Evolutionary conservation across 176 grass and related monocot species (phyloP), one percentile per base, ranked within the genome.

Genomic region (Carex cristatella): DNA sequence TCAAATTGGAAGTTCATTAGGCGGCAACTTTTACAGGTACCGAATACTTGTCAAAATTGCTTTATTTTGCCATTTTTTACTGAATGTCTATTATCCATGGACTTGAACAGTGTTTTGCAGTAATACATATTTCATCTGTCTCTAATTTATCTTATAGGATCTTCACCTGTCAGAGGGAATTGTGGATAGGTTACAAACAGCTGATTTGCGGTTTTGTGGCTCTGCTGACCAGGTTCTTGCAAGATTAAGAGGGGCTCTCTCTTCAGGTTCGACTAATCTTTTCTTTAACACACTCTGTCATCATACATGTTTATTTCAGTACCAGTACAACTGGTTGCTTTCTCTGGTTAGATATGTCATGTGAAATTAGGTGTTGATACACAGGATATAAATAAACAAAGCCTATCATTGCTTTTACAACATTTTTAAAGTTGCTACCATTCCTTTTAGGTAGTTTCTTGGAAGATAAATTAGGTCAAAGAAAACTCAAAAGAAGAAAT

Each of bases 151-250:
- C 61, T 10, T 61, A 28, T 70, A 94, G 95, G 95, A 93, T 84
- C 91, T 98, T 86, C 67, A 86, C 73, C 91, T 98, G 84, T 93
- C 91, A 87, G 95, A 93, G 88, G 88, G 90, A 90, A 88, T 98
- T 87, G 92, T 98, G 75, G 91, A 98, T 53, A 94, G 89, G 90
- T 86, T 98, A 56, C 95, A 87, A 86, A 93, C 85, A 91, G 93
- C 95, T 86, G 95, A 98, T 89, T 86, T 91, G 74, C 77, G 95
- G 12, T 94, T 98, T 92, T 98, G 91, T 87, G 92, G 95, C 70
- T 86, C 91, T 83, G 86, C 92, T 76, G 92, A 94, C 88, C 79
- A 89, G 67, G 92, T 89, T 85, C 91, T 98, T 87, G 92, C 95
- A 87, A 98, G 95, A 91, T 85, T 98, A 87, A 94, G 95, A 85